Evolutionary conservation across 1,284 basidiomycete genomes (phyloP).

Genomic region (Cystobasidium pallidum): DNA sequence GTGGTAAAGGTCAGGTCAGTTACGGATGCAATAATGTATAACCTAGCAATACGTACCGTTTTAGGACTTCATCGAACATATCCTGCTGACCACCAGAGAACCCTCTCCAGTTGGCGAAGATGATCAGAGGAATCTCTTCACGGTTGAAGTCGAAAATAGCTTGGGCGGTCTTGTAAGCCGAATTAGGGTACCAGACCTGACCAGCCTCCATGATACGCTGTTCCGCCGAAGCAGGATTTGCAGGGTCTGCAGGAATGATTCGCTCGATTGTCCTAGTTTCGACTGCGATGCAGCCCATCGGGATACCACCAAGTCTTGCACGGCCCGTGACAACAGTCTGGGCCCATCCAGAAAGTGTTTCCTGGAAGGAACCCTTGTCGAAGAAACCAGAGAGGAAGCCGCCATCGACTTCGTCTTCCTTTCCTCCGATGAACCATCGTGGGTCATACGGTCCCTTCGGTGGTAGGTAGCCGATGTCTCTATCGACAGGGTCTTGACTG

Average conservation of each 20-base stretch:
- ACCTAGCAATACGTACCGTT: slow-evolving; percentile 48
- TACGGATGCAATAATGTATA: neutral
- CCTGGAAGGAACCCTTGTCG: slow-evolving; percentile 94
- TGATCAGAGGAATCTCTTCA: slow-evolving; percentile 93
- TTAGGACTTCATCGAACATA: slow-evolving; percentile 65
- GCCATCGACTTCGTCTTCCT: slow-evolving; percentile 73
- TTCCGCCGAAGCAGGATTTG: slow-evolving; percentile 95
- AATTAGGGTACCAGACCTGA: slow-evolving; percentile 99
- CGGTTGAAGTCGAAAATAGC: slow-evolving; percentile 99
- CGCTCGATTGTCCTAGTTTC: slow-evolving; percentile 97
- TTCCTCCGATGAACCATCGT: slow-evolving; percentile 95
- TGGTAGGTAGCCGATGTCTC: slow-evolving; percentile 84
- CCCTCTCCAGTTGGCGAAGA: slow-evolving; percentile 99
- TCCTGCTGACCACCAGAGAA: slow-evolving; percentile 99
- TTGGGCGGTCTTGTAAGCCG: slow-evolving; percentile 99
- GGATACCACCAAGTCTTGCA: slow-evolving; percentile 93
- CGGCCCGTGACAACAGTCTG: slow-evolving; percentile 96
- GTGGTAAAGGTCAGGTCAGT: neutral
- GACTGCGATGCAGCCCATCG: slow-evolving; percentile 96
- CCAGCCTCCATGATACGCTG: slow-evolving; percentile 98
- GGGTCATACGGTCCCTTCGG: slow-evolving; percentile 97
- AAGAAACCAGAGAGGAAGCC: slow-evolving; percentile 89
- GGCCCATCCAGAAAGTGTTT: slow-evolving; percentile 94
- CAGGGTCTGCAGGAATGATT: slow-evolving; percentile 96
- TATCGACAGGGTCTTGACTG: slow-evolving; percentile 83